Conservation (phyloP, 495 filamentous ascomycete species). For the Lepraria neglecta region DNA sequence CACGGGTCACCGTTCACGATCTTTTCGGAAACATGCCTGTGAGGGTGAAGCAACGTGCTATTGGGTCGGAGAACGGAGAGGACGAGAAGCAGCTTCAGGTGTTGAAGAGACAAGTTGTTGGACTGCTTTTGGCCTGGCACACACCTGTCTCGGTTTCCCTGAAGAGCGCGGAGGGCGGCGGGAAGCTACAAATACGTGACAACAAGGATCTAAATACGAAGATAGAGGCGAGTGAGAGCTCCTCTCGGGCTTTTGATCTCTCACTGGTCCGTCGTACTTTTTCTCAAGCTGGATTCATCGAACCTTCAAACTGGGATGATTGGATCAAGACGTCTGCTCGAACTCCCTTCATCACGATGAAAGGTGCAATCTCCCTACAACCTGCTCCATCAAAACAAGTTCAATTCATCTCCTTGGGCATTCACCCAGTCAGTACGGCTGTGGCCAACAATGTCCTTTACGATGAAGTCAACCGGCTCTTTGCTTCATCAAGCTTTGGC, state of each 20-base stretch:
- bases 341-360: slow-evolving; percentile 51
- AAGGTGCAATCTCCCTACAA: slow-evolving; percentile 61
- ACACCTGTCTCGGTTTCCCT: slow-evolving; percentile 39
- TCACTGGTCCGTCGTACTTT: slow-evolving; percentile 49
- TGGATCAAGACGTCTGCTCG: slow-evolving; percentile 69
- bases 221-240: slow-evolving; percentile 5
- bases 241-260: slow-evolving; percentile 25
- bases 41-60: slow-evolving; percentile 74
- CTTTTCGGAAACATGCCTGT: slow-evolving; percentile 96
- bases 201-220: background rate
- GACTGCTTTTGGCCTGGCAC: slow-evolving; percentile 62
- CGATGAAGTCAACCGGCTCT: slow-evolving; percentile 70
- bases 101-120: slow-evolving; percentile 52
- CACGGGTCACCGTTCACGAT: slow-evolving; percentile 71
- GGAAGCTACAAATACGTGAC: slow-evolving; percentile 26
- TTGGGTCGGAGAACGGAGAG: slow-evolving; percentile 43
- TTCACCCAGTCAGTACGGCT: slow-evolving; percentile 49
- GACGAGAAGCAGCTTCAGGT: slow-evolving; percentile 65
- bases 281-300: slow-evolving; percentile 55
- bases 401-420: slow-evolving; percentile 76
- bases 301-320: slow-evolving; percentile 40
- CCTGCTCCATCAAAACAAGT: slow-evolving; percentile 63
- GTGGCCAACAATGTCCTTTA: slow-evolving; percentile 61
- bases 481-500: slow-evolving; percentile 75
- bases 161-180: slow-evolving; percentile 33